Evolutionary conservation across 208 protist species (phyloP), one percentile per base, ranked within the genome.

Genomic region (Crithidia expoeki): DNA sequence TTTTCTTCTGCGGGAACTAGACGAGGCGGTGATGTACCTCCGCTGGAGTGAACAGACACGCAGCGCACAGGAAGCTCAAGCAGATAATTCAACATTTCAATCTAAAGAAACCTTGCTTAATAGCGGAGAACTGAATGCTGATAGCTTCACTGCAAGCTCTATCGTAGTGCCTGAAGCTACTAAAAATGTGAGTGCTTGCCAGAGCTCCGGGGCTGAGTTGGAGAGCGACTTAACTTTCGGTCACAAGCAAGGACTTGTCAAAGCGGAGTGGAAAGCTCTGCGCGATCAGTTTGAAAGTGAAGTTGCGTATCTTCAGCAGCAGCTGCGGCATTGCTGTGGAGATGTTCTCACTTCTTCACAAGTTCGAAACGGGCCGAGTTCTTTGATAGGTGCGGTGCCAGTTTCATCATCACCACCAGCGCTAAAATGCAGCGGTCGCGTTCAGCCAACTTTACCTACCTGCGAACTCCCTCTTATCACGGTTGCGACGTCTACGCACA

Each of bases 1-100:
- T 7, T 73, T 68, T 55, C 52, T 74, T 19, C 38, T 70, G 30
- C 23, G n/a, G 4, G 69, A 74, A n/a, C 52, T 85, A 5, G 21
- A 63, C 10, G 55, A 60, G 0, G 70, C 76, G 5, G 42, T 53
- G 32, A 12, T 28, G 27, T 80, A 79, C 53, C 28, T 85, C 25
- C 5, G 21, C 5, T 34, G 50, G 64, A 60, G 64, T 23, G 7
- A 25, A 0, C 19, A 10, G 4, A 10, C 46, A 50, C 46, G 46
- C 46, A 6, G 19, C 46, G 19, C 46, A 21, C 46, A 6, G 46
- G 4, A 19, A 6, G 46, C 6, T 4, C 4, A 21, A 23, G 19
- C 19, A n/a, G n/a, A n/a, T n/a, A n/a, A n/a, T n/a, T n/a, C n/a
- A n/a, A n/a, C n/a, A n/a, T n/a, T n/a, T n/a, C n/a, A n/a, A n/a